Conservation (phyloP, 352 stramenopile genomes). For the Globisporangium emineosum region DNA sequence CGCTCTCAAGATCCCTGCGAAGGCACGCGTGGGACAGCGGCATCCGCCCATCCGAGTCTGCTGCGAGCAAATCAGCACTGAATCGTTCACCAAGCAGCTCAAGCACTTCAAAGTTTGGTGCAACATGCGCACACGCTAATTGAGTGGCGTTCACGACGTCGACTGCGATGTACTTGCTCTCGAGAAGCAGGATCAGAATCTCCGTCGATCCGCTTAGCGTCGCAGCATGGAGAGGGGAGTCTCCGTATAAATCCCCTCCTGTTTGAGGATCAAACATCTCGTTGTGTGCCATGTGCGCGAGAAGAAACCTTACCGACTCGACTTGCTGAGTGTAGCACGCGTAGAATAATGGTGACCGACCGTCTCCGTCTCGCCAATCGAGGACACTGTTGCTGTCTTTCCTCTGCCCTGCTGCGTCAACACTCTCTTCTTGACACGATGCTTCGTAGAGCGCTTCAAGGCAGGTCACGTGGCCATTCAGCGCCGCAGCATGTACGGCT, state of each 20-base stretch:
- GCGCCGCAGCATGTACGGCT: conserved; percentile 50
- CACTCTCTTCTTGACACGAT: background rate
- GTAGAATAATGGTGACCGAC: conserved; percentile 69
- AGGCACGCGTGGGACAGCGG: conserved; percentile 62
- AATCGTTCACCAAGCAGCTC: conserved; percentile 36
- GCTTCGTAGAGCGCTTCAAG: conserved; percentile 32
- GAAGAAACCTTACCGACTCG: conserved; percentile 41
- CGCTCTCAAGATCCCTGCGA: conserved; percentile 42
- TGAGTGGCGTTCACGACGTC: conserved; percentile 40
- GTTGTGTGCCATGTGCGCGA: conserved; percentile 16
- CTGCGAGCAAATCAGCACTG: conserved; percentile 46
- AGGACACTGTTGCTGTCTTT: conserved; percentile 26
- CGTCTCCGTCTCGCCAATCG: conserved; percentile 59
- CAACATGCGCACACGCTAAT: conserved; percentile 41
- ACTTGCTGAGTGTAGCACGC: conserved; percentile 60
- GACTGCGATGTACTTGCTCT: conserved; percentile 34
- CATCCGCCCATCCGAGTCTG: conserved; percentile 55
- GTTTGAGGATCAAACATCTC: conserved; percentile 7
- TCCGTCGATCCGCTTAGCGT: conserved; percentile 31
- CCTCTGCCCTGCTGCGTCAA: conserved; percentile 3
- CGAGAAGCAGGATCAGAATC: conserved; percentile 35
- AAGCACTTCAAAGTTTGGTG: conserved; percentile 32
- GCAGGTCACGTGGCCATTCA: conserved; percentile 50
- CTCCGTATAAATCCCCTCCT: conserved; percentile 1
- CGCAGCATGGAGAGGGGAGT: conserved; percentile 49